Evolutionary conservation across 129 eudicot genomes (phyloP), one percentile per base, ranked within the genome.

Genomic region (Chrysanthemum lavandulifolium): DNA sequence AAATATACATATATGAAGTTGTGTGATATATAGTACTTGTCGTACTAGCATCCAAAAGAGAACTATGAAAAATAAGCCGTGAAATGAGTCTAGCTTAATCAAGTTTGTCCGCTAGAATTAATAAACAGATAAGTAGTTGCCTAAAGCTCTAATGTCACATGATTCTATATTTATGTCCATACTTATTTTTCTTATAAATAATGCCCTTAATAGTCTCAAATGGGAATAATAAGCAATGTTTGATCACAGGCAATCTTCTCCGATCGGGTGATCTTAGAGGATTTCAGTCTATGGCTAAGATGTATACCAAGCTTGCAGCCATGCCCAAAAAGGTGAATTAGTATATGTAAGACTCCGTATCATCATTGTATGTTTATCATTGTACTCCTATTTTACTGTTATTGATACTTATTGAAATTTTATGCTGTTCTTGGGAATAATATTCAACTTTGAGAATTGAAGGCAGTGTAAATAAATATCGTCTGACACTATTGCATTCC

Each of bases 271-370:
- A 92, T 71, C 66, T 82, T 59, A 48, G 98, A 79, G 98, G 98
- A 68, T 92, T 76, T 79, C 95, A 92, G 72, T 92, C 98, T 3
- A 92, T 92, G 98, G 98, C 98, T 61, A 92, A 78, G 82, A 92
- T 92, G 98, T 92, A 92, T 50, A 92, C 98, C 3, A 89, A 84
- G 78, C 96, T 92, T 59, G 98, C 98, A 67, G 98, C 98, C 75
- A 92, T 85, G 96, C 92, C 98, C 48, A 92, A 92, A 88, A 89
- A 89, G 98, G 54, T 88, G 83, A 91, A 51, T 40, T 61, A 49
- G 58, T 6, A 58, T 40, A 53, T 19, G 43, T 27, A 63, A 33
- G 49, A 61, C 18, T 61, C 13, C 3, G 15, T 33, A 33, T 33
- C 49, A 31, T 10, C 19, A 63, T 31, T 61, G 49, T 61, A 61